phyloP scores from a whole-genome alignment of 2,329 filamentous ascomycete genomes.

The Penicillium sp. region DNA sequence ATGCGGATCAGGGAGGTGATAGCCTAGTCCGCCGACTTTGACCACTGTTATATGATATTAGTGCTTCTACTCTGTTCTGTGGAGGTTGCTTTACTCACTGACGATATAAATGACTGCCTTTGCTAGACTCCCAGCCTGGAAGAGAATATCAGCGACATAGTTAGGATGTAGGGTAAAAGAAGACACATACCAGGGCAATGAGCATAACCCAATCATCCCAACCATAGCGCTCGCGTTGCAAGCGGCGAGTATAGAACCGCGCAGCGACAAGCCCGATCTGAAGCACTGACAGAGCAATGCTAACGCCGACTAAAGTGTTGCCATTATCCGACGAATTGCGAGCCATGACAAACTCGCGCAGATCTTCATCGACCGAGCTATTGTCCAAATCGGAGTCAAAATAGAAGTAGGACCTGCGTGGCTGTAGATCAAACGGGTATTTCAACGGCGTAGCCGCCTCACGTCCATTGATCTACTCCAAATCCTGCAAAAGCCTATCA shows the following conservation, averaged over 20 bases:
- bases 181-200: conserved; percentile 19
- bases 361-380: not conserved
- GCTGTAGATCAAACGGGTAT: too few species aligned
- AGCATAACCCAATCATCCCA: conserved; percentile 25
- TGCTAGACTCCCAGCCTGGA: conserved; percentile 16
- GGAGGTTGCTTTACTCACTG: conserved; percentile 10
- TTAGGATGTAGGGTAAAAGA: not conserved
- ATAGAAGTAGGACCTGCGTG: not conserved
- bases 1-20: conserved; percentile 11
- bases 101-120: conserved; percentile 19
- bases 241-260: conserved; percentile 22
- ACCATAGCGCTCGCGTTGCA: conserved; percentile 15
- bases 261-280: conserved; percentile 21
- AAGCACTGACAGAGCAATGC: conserved; percentile 15
- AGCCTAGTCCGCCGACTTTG: conserved; percentile 15
- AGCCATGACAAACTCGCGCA: not conserved
- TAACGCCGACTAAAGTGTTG: conserved; percentile 15
- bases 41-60: conserved; percentile 10
- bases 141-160: not conserved
- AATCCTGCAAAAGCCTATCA: too few species aligned
- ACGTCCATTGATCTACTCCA: too few species aligned
- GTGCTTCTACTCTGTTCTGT: not conserved
- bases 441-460: too few species aligned
- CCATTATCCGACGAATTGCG: conserved; percentile 10
- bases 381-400: not conserved